phyloP scores from a whole-genome alignment of 176 grass and related monocot genomes.

The Saccharum officinarum region DNA sequence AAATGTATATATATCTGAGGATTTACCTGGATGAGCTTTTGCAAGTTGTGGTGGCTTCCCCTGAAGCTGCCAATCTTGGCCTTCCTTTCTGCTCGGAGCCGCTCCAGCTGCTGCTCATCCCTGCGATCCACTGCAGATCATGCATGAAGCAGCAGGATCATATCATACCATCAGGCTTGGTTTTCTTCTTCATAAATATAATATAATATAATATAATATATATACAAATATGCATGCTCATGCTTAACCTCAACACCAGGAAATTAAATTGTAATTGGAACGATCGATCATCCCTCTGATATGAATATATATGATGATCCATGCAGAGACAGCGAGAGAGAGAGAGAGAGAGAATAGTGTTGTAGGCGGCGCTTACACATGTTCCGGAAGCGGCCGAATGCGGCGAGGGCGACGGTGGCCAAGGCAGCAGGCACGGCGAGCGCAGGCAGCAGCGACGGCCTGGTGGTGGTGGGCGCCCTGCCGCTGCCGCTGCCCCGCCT shows the following conservation, averaged over 20 bases:
- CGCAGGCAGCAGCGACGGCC: not conserved
- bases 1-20: too few relatives aligned
- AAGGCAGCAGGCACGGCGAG: conserved; percentile 26
- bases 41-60: conserved; percentile 47
- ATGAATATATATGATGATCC: not conserved
- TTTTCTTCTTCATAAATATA: too few relatives aligned
- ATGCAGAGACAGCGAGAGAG: too few relatives aligned
- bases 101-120: conserved; percentile 20
- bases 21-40: conserved; percentile 22
- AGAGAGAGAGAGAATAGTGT: too few relatives aligned
- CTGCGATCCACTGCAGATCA: not conserved
- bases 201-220: too few relatives aligned
- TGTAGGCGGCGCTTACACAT: not conserved
- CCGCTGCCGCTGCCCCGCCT: not conserved
- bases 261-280: too few relatives aligned
- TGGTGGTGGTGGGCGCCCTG: not conserved
- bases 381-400: conserved; percentile 3
- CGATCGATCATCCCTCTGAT: too few relatives aligned
- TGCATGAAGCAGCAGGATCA: not conserved
- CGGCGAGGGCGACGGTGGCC: not conserved
- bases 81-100: conserved; percentile 26
- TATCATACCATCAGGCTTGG: too few relatives aligned
- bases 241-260: too few relatives aligned
- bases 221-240: too few relatives aligned
- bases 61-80: conserved; percentile 28